A percentile compares a stretch with the other conserved stretches of the same genome.
phyloP scores from a whole-genome alignment of 2,329 filamentous ascomycete genomes.

The Metarhizium album region DNA sequence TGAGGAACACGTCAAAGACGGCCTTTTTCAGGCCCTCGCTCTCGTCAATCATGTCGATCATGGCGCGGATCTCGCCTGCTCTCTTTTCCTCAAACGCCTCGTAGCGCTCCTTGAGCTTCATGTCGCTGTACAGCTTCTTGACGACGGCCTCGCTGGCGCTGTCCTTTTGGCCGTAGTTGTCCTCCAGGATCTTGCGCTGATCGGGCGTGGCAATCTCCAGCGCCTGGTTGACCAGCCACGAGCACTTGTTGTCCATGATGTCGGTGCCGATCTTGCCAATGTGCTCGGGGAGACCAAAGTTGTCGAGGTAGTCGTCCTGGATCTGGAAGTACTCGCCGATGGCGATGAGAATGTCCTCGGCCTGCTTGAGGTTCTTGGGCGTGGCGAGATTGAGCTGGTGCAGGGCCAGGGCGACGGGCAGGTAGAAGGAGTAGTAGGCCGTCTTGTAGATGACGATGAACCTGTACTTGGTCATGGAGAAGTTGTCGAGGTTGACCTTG shows the following conservation, averaged over 20 bases:
- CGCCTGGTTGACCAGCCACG: conserved; percentile 94
- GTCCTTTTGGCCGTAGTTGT: conserved; percentile 92
- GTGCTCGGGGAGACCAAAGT: conserved; percentile 82
- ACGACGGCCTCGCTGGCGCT: conserved; percentile 69
- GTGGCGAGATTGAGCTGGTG: conserved; percentile 78
- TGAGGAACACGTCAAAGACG: conserved; percentile 80
- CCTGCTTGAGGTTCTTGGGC: conserved; percentile 77
- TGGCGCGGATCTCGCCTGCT: conserved; percentile 63
- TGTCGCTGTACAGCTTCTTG: conserved; percentile 80
- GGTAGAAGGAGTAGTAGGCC: conserved; percentile 98
- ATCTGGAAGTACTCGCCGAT: conserved; percentile 99
- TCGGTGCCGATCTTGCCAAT: conserved; percentile 99
- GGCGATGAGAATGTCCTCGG: conserved; percentile 86
- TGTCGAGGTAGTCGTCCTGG: conserved; percentile 98
- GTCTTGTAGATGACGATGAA: conserved; percentile 99
- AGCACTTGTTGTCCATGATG: conserved; percentile 99
- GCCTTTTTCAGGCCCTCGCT: conserved; percentile 78
- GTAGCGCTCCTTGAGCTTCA: conserved; percentile 76
- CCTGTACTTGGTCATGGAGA: conserved; percentile 86
- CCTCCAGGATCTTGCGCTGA: conserved; percentile 78
- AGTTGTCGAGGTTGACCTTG: conserved; percentile 84
- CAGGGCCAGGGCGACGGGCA: conserved; percentile 85
- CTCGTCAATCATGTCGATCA: conserved; percentile 77
- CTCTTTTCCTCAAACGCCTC: conserved; percentile 81
- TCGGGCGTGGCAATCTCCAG: conserved; percentile 68